Base-by-base conservation (phyloP, 192 early-diverging fungal genomes). In the Umbelopsis vinacea region DNA sequence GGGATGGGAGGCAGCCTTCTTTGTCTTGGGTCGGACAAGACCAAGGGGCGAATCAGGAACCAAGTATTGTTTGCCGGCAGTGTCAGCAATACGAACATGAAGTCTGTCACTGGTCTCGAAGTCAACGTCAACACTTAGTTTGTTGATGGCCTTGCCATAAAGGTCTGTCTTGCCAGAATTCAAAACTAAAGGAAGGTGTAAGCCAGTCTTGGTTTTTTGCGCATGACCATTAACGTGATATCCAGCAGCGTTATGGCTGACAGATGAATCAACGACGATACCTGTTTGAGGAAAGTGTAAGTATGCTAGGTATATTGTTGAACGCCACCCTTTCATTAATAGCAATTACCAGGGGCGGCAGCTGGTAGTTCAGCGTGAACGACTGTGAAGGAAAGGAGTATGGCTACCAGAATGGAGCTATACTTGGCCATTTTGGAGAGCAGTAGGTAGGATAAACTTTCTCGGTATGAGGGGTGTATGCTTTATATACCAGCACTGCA, bases 51-150 rank as follows among this genome's bases (percentile, higher is more conserved):
- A 72, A 43, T 76, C 60, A 43, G 75, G 75, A 67, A 76, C 74
- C n/a, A 71, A 37, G 23, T 63, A 69, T 29, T 75, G 74, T 23
- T 70, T 63, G 19, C 50, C 37, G 6, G 69, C 55, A 48, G 29
- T 71, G 52, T 75, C 74, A 21, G 69, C 47, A 21, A 75, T 75
- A 53, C 69, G 82, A 19, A 90, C 79, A 9, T 88, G 82, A 37
- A 90, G 74, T 19, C 88, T 71, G 40, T 80, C 77, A 43, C 75
- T 67, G 0, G 85, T 85, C 60, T 89, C 89, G 69, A 79, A 86
- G 7, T 79, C 76, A 7, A 88, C 83, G 33, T 75, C 54, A 24
- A 89, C 84, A 7, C 45, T 55, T 12, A 90, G 75, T 9, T 71
- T 54, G 15, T 66, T 10, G 33, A 87, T 80, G 24, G 85, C 84